Percentiles rank a stretch among this genome's conserved stretches.
phyloP scores from a whole-genome alignment of 2,329 filamentous ascomycete genomes.

The Paecilomyces fulvus region DNA sequence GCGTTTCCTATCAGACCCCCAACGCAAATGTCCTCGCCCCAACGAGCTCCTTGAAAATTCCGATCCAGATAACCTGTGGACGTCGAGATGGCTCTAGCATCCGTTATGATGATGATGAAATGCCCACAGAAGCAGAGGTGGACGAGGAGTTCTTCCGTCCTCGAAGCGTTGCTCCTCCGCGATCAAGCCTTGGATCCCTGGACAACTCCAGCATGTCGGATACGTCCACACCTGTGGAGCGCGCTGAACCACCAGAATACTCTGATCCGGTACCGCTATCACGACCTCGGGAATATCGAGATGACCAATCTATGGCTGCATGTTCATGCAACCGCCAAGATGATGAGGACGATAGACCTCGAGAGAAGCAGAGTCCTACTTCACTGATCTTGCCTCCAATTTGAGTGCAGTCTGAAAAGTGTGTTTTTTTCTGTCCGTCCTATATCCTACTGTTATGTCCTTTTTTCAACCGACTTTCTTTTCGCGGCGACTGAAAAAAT shows the following conservation, averaged over 20 bases:
- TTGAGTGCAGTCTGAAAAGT: not conserved
- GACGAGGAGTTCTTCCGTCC: constrained; percentile 22
- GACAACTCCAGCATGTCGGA: not conserved
- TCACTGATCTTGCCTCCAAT: not conserved
- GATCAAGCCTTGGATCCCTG: constrained; percentile 2
- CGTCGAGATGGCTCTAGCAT: not conserved
- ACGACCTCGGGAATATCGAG: not conserved
- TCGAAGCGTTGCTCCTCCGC: constrained; percentile 14
- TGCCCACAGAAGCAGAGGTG: not conserved
- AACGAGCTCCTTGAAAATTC: constrained; percentile 32
- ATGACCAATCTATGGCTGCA: not conserved
- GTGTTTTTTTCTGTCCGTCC: not conserved
- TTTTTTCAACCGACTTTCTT: not conserved
- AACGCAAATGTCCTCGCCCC: constrained; percentile 33
- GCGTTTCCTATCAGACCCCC: constrained; percentile 47
- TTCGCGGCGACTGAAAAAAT: not conserved
- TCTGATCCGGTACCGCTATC: not conserved
- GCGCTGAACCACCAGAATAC: not conserved
- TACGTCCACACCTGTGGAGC: not conserved
- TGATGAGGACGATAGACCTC: not conserved
- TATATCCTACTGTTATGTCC: not conserved
- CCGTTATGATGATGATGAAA: not conserved
- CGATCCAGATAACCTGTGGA: constrained; percentile 33
- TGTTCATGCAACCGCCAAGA: not conserved
- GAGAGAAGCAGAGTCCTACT: not conserved